Evolutionary conservation across 2,329 filamentous ascomycete genomes (phyloP).

Genomic region (Fusarium solani-melongenae): DNA sequence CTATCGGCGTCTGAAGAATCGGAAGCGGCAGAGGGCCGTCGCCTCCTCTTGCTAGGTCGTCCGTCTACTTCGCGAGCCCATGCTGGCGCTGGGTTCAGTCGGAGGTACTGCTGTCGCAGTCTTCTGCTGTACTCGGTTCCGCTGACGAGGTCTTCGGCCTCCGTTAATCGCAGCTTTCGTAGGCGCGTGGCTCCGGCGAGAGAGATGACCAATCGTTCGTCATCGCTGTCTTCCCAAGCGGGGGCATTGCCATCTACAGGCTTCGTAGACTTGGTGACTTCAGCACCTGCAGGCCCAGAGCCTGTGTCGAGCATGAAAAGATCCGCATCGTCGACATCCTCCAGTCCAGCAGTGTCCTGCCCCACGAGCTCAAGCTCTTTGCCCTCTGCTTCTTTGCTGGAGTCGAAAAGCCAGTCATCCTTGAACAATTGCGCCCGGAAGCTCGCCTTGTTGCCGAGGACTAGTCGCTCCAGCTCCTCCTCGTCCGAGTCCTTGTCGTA

Average conservation of each 20-base stretch:
- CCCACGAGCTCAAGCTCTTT: constrained; percentile 50
- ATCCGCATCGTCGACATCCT: constrained; percentile 78
- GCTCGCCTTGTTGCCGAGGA: constrained; percentile 87
- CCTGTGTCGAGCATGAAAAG: constrained; percentile 87
- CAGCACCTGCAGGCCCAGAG: constrained; percentile 52
- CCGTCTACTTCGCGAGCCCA: constrained; percentile 67
- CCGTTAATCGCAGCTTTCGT: constrained; percentile 83
- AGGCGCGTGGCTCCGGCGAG: constrained; percentile 79
- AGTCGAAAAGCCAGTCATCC: constrained; percentile 55
- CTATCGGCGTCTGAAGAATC: constrained; percentile 65
- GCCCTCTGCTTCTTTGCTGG: constrained; percentile 49
- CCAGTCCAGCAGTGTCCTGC: constrained; percentile 64
- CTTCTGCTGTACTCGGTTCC: constrained; percentile 87
- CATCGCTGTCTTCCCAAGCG: constrained; percentile 95
- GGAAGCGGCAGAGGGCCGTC: constrained; percentile 63
- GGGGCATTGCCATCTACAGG: constrained; percentile 56
- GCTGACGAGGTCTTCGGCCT: constrained; percentile 85
- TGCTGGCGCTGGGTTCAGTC: constrained; percentile 68
- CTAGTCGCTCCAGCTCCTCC: constrained; percentile 85
- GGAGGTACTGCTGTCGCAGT: constrained; percentile 80
- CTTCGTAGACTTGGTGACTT: constrained; percentile 42
- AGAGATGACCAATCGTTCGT: constrained; percentile 87
- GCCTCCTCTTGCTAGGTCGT: constrained; percentile 62
- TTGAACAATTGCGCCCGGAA: constrained; percentile 80
- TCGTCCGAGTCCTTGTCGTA: constrained; percentile 83